Evolutionary conservation across 352 stramenopile species (phyloP).

Genomic region (Phytophthora litchii): DNA sequence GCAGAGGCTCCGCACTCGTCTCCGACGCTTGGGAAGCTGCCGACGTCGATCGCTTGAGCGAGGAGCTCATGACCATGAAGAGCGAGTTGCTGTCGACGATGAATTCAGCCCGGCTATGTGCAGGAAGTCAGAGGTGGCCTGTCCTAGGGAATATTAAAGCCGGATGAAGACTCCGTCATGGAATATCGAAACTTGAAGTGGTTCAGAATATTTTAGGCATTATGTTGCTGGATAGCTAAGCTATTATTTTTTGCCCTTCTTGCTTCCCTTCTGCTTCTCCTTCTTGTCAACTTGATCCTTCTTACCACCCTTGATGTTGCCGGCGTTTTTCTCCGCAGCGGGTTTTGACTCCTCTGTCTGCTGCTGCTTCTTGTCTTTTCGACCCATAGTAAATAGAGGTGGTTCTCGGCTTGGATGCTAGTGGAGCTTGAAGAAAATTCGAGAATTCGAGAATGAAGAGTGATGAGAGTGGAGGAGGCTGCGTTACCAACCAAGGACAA

Average conservation of each 20-base stretch:
- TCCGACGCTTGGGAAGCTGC: conserved; percentile 5
- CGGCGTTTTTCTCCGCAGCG: conserved; percentile 27
- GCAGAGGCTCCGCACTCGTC: conserved; percentile 10
- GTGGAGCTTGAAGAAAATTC: neutral
- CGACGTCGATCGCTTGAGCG: conserved; percentile 24
- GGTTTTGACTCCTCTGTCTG: conserved; percentile 23
- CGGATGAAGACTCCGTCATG: conserved; percentile 4
- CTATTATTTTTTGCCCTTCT: conserved; percentile 25
- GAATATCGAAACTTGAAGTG: conserved; percentile 23
- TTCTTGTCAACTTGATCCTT: conserved; percentile 25
- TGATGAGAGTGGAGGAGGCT: too few species aligned
- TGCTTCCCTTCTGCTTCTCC: conserved; percentile 20
- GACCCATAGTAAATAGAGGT: conserved; percentile 28
- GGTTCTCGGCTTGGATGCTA: neutral
- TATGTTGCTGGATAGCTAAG: too few species aligned
- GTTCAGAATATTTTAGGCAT: too few species aligned
- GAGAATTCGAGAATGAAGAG: conserved; percentile 22
- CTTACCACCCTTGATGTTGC: conserved; percentile 23
- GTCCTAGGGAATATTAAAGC: conserved; percentile 17
- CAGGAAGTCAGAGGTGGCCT: conserved; percentile 22
- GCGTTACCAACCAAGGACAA: too few species aligned
- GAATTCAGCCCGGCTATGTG: conserved; percentile 4
- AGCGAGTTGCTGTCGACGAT: conserved; percentile 11
- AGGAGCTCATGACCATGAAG: conserved; percentile 30
- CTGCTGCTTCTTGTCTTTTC: conserved; percentile 37